A percentile compares a stretch with the other conserved stretches of the same genome.
Evolutionary conservation across 2,329 filamentous ascomycete genomes (phyloP).

Genomic region (Claviceps quebecensis): DNA sequence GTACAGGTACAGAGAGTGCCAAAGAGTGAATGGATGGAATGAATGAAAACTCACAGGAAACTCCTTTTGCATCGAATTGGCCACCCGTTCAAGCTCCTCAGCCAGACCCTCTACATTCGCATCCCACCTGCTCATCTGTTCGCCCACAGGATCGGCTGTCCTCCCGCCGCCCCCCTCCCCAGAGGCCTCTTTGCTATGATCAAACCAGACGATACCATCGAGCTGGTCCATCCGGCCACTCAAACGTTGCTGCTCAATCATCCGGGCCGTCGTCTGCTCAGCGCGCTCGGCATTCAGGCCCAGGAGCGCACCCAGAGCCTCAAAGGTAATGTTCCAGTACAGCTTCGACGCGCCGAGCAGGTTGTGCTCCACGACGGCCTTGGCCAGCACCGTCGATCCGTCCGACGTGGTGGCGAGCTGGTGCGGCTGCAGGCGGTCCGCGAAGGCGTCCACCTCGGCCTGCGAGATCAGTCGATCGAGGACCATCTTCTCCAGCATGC

Average conservation of each 20-base stretch:
- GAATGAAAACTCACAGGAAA: constrained; percentile 46
- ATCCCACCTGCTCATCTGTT: constrained; percentile 77
- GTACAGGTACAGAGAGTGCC: background rate
- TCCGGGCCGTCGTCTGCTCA: constrained; percentile 80
- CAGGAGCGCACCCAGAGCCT: constrained; percentile 61
- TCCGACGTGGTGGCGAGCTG: constrained; percentile 84
- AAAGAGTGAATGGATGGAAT: background rate
- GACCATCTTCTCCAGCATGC: constrained; percentile 95
- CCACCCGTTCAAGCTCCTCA: constrained; percentile 80
- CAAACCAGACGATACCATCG: constrained; percentile 75
- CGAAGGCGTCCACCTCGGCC: constrained; percentile 76
- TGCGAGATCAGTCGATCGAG: constrained; percentile 71
- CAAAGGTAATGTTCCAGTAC: constrained; percentile 64
- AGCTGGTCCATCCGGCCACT: constrained; percentile 91
- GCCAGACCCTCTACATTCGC: constrained; percentile 72
- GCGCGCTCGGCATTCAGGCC: constrained; percentile 68
- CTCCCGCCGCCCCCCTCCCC: constrained; percentile 55
- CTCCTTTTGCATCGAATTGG: constrained; percentile 64
- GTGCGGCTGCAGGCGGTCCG: constrained; percentile 65
- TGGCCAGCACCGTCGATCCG: constrained; percentile 82
- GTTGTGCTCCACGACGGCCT: constrained; percentile 93
- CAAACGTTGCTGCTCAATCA: constrained; percentile 90
- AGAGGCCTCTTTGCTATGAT: constrained; percentile 56
- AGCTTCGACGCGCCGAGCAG: constrained; percentile 70
- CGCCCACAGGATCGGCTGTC: constrained; percentile 47